Conservation (phyloP, 2,329 filamentous ascomycete species). For the Emergomyces pasteurianus region DNA sequence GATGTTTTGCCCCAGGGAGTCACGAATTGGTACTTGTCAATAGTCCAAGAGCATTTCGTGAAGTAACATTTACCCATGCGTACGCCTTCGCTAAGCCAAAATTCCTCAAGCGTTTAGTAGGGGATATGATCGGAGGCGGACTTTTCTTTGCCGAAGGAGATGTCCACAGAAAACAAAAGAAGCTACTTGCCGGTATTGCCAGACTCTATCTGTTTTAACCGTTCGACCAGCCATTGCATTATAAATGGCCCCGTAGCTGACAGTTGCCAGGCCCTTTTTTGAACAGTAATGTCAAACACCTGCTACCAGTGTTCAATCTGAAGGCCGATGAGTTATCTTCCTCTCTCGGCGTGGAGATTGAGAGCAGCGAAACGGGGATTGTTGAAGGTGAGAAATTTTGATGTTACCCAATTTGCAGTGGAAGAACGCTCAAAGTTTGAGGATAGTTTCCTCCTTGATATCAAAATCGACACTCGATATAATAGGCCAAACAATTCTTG, state of each 20-base stretch:
- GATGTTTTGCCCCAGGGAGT: not conserved
- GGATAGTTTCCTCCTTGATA: conserved; percentile 1
- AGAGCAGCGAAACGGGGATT: not conserved
- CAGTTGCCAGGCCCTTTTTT: not conserved
- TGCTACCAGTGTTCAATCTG: not conserved
- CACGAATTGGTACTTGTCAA: not conserved
- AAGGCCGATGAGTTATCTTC: not conserved
- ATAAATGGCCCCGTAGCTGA: not conserved
- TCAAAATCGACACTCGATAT: conserved; percentile 1
- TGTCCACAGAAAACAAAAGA: not conserved
- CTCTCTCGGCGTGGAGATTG: not conserved
- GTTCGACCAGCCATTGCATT: not conserved
- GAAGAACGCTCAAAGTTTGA: not conserved
- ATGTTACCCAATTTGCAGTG: not conserved
- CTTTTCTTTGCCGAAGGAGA: conserved; percentile 4
- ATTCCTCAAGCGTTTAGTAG: conserved; percentile 1
- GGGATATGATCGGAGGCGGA: not conserved
- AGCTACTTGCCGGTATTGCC: conserved; percentile 1
- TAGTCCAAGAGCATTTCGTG: conserved; percentile 1
- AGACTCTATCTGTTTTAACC: not conserved
- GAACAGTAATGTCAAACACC: not conserved
- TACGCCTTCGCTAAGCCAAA: conserved; percentile 2
- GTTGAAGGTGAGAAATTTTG: not conserved
- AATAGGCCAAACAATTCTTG: conserved; percentile 1
- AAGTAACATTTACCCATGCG: conserved; percentile 1